phyloP scores from a whole-genome alignment of 2,329 filamentous ascomycete species.

The Arthrobotrys conoides region DNA sequence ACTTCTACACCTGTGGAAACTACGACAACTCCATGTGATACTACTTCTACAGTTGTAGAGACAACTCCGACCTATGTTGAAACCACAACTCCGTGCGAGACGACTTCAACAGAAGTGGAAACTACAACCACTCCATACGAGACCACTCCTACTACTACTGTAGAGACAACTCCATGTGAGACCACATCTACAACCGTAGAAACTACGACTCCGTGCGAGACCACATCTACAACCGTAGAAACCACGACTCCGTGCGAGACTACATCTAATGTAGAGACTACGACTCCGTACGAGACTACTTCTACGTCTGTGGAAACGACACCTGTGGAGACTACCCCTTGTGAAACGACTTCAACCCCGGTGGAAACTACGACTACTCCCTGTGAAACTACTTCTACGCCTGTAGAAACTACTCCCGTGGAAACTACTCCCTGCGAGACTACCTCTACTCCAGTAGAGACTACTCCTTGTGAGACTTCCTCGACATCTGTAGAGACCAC shows the following conservation, averaged over 20 bases:
- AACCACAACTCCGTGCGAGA: conserved; percentile 1
- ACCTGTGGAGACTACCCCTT: background rate
- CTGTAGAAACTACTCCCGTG: background rate
- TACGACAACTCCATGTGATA: conserved; percentile 28
- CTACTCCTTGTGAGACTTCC: background rate
- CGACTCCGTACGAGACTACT: background rate
- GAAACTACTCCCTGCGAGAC: background rate
- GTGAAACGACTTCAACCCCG: background rate
- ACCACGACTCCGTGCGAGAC: background rate
- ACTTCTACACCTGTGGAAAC: background rate
- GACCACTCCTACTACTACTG: conserved; percentile 10
- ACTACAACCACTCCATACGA: conserved; percentile 21
- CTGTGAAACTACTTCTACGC: background rate
- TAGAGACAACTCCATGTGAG: conserved; percentile 18
- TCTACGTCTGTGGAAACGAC: background rate
- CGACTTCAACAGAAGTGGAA: background rate
- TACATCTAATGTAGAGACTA: background rate
- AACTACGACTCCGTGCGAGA: background rate
- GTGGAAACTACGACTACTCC: background rate
- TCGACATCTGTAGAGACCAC: background rate
- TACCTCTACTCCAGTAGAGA: background rate
- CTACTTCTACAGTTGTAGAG: conserved; percentile 4
- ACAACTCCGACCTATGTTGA: conserved; percentile 18
- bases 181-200: background rate
- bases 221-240: background rate